Evolutionary conservation across 345 rosid genomes (phyloP), one percentile per base, ranked within the genome.

Genomic region (Aquilaria malaccensis): DNA sequence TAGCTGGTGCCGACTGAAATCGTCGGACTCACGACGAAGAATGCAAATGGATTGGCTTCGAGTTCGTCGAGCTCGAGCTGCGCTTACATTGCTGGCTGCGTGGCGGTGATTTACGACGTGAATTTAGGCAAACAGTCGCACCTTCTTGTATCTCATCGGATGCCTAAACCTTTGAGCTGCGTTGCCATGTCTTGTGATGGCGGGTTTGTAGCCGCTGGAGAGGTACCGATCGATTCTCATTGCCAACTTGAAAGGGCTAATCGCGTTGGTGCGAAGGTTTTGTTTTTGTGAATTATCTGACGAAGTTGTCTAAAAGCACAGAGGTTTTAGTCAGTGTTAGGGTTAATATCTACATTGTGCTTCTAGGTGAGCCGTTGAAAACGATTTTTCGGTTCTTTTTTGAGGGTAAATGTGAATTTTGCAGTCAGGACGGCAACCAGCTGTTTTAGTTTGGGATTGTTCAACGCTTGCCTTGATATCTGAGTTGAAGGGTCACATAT

Each of bases 1-100:
- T 81, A 85, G 95, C 79, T 90, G 59, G 66, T 66, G 65, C 66
- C 82, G 66, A 79, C 82, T 74, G 88, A 85, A 74, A 72, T 83
- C 3, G 78, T 87, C 64, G 97, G 97, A 43, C 72, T 87, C 64
- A 90, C 89, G 12, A 69, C 81, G 12, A 83, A 73, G 70, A 83
- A 79, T 22, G 75, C 83, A 55, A 90, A 79, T 14, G 97, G 92
- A 51, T 69, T 90, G 67, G 85, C 92, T 6, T 82, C 88, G 1
- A 79, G 50, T 56, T 58, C 73, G 6, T 73, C 71, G 11, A 75
- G 72, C 12, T 48, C 79, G 6, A 78, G 61, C 33, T 85, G 84
- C 55, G 88, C 71, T 52, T 90, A 90, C 67, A 66, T 83, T 45
- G 97, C 95, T 0, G 97, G 95, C 41, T 90, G 95, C 33, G 95